Evolutionary conservation across 75 land plant genomes (phyloP).

Genomic region (Ceratopteris richardii): DNA sequence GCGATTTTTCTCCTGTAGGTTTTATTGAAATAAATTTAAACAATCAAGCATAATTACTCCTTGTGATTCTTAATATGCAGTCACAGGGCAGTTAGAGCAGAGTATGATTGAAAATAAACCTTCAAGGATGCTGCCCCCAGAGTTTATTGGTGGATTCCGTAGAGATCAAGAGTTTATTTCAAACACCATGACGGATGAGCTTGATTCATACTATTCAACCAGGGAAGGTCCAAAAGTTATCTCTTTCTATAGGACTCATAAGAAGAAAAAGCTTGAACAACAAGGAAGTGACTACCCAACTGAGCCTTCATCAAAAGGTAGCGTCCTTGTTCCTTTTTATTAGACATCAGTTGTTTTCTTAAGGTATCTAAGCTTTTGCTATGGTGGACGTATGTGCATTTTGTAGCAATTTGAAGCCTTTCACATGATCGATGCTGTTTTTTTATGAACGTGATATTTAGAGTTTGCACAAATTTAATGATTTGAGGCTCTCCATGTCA

Average conservation of each 20-base stretch:
- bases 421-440: not conserved
- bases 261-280: not conserved
- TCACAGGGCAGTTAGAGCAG: too few species aligned
- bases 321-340: not conserved
- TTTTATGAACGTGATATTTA: not conserved
- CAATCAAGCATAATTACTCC: too few species aligned
- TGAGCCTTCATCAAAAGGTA: not conserved
- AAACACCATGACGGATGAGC: not conserved
- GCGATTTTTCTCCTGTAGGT: too few species aligned
- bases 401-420: not conserved
- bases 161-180: not conserved
- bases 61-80: too few species aligned
- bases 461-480: not conserved
- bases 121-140: not conserved
- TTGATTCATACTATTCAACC: not conserved
- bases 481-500: too few species aligned
- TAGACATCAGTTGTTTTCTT: not conserved
- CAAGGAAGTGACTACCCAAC: not conserved
- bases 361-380: not conserved
- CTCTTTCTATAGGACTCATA: not conserved
- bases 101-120: not conserved
- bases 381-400: not conserved
- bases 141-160: not conserved
- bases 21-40: too few species aligned
- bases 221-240: conserved; percentile 3